Conservation (phyloP, 1,139 yeast species). For the Hansenula sp. region DNA sequence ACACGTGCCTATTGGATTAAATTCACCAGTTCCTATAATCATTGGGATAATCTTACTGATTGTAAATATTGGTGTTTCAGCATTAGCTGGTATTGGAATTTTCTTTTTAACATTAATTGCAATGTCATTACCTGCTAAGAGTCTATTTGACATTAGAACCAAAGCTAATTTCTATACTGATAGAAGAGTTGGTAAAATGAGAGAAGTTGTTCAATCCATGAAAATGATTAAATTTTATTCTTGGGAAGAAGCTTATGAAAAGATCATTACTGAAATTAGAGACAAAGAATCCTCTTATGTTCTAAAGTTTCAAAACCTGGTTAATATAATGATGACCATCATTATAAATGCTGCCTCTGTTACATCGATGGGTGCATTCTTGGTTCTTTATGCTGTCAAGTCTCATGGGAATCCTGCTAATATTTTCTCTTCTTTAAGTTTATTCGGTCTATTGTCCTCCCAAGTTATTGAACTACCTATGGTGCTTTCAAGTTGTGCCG, state of each 20-base stretch:
- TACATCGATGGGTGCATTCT: conserved; percentile 68
- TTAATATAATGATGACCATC: conserved; percentile 54
- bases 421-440: conserved; percentile 71
- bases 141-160: conserved; percentile 37
- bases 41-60: conserved; percentile 58
- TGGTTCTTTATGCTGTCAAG: conserved; percentile 54
- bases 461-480: conserved; percentile 66
- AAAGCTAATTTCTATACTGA: conserved; percentile 44
- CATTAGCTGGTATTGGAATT: conserved; percentile 60
- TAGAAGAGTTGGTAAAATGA: conserved; percentile 43
- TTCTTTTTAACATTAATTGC: conserved; percentile 30
- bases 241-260: conserved; percentile 56
- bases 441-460: conserved; percentile 64
- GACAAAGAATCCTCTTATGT: conserved; percentile 40
- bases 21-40: conserved; percentile 54
- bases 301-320: conserved; percentile 41
- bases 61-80: conserved; percentile 64
- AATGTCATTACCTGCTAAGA: conserved; percentile 30
- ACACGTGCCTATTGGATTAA: conserved; percentile 59
- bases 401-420: conserved; percentile 52
- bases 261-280: conserved; percentile 38
- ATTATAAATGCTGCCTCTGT: conserved; percentile 58
- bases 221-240: conserved; percentile 53
- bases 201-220: conserved; percentile 48
- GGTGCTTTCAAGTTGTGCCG: conserved; percentile 48